phyloP scores from a whole-genome alignment of 768 basidiomycete genomes.

The Austroboletus eburneus region DNA sequence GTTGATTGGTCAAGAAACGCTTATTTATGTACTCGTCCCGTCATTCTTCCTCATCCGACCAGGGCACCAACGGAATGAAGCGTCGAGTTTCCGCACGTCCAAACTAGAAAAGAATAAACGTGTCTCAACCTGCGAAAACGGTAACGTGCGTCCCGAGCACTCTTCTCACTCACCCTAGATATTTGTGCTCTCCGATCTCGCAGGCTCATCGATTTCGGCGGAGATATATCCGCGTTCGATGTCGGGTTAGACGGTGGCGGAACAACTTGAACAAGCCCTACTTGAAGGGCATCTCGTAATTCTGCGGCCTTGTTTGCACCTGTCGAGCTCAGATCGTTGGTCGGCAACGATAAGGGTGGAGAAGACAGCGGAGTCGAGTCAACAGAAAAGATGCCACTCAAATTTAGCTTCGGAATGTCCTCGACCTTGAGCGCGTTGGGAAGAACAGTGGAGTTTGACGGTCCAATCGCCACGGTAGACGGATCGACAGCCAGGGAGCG shows the following conservation, averaged over 20 bases:
- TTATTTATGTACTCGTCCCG: slow-evolving; percentile 8
- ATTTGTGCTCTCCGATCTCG: slow-evolving; percentile 32
- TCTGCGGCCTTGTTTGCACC: background rate
- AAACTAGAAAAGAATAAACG: slow-evolving; percentile 16
- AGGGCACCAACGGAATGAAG: slow-evolving; percentile 27
- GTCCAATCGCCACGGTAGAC: background rate
- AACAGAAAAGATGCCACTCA: slow-evolving; percentile 12
- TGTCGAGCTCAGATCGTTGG: background rate
- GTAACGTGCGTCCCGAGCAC: background rate
- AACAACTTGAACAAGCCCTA: background rate
- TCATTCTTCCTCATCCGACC: slow-evolving; percentile 31
- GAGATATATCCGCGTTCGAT: slow-evolving; percentile 8
- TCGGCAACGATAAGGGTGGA: slow-evolving; percentile 3
- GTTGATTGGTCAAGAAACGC: slow-evolving; percentile 13
- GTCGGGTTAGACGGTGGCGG: slow-evolving; percentile 1
- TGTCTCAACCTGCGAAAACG: background rate
- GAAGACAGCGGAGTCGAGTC: slow-evolving; percentile 14
- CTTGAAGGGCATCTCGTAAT: background rate
- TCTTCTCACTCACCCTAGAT: slow-evolving; percentile 15
- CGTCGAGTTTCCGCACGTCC: slow-evolving; percentile 26
- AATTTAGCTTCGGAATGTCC: slow-evolving; percentile 8
- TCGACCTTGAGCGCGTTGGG: slow-evolving; percentile 18
- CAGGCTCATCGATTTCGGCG: slow-evolving; percentile 27
- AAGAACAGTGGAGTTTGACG: background rate
- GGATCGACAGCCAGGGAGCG: background rate